A percentile compares a stretch with the other conserved stretches of the same genome.
phyloP scores from a whole-genome alignment of 768 basidiomycete species.

The Mycena chlorophos region DNA sequence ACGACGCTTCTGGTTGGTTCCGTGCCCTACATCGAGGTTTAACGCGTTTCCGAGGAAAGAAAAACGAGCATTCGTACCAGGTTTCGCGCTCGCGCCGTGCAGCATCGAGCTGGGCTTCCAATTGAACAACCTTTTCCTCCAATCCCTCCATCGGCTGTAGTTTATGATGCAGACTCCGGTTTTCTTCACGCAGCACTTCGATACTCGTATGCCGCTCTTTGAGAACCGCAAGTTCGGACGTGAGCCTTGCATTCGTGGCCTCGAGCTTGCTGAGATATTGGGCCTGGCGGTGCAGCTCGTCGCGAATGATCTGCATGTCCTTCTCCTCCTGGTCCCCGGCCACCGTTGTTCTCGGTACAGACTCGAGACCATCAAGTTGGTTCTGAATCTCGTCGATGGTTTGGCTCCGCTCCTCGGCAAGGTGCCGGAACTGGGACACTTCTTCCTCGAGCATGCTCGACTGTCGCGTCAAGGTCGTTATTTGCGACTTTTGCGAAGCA shows the following conservation, averaged over 20 bases:
- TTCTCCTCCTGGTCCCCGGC: constrained; percentile 47
- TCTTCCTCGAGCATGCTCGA: constrained; percentile 50
- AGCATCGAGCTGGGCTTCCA: constrained; percentile 69
- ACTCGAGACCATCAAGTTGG: constrained; percentile 46
- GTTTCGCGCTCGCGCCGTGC: constrained; percentile 56
- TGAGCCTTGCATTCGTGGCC: constrained; percentile 54
- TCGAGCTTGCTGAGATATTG: constrained; percentile 62
- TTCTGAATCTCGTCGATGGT: constrained; percentile 47
- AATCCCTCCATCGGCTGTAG: constrained; percentile 52
- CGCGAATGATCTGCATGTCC: constrained; percentile 60
- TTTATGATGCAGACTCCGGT: constrained; percentile 59
- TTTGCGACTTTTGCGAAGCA: constrained; percentile 51
- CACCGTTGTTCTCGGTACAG: constrained; percentile 32
- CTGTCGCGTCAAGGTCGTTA: constrained; percentile 49
- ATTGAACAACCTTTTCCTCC: constrained; percentile 50
- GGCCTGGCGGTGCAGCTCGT: constrained; percentile 69
- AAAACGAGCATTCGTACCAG: constrained; percentile 43
- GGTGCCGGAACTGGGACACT: constrained; percentile 40
- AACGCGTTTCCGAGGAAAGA: not conserved
- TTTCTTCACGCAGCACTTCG: constrained; percentile 76
- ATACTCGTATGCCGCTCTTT: constrained; percentile 58
- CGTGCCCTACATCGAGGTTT: constrained; percentile 14
- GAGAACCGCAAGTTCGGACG: constrained; percentile 51
- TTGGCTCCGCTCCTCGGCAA: constrained; percentile 42
- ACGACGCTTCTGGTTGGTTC: constrained; percentile 34